phyloP scores from a whole-genome alignment of 2,329 filamentous ascomycete genomes.

The Colletotrichum sp. region DNA sequence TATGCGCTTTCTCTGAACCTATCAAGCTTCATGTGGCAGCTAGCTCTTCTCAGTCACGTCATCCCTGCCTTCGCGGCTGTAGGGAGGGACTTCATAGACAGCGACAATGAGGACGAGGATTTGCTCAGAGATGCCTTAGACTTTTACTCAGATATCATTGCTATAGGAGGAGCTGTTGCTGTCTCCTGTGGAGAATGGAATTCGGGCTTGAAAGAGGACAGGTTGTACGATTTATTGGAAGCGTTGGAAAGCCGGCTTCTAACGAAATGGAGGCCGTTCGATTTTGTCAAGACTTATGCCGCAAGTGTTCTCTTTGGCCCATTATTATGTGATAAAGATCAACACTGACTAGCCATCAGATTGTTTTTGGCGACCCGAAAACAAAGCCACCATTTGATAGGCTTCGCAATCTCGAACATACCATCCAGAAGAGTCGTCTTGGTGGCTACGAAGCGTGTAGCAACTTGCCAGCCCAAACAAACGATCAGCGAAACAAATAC shows the following conservation, averaged over 20 bases:
- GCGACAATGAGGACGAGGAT: rapidly evolving
- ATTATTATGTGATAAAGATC: rapidly evolving
- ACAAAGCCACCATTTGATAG: rapidly evolving
- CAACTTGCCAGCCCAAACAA: neutral
- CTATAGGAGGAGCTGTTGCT: neutral
- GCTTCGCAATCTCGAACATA: neutral
- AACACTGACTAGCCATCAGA: rapidly evolving
- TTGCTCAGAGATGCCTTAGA: neutral
- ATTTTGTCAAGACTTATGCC: neutral
- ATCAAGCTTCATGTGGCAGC: neutral
- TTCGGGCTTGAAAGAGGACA: neutral
- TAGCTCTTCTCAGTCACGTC: neutral
- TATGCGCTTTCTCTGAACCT: no score
- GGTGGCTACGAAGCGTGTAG: neutral
- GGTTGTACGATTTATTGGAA: no score
- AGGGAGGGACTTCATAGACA: neutral
- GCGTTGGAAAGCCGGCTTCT: neutral
- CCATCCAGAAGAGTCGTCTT: neutral
- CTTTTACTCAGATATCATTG: neutral
- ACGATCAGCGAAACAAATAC: rapidly evolving
- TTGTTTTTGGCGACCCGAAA: neutral
- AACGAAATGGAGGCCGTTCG: neutral
- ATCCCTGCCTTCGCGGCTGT: neutral
- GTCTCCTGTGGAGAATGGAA: neutral
- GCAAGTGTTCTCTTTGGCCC: neutral